Evolutionary conservation across 352 stramenopile species (phyloP).

Genomic region (Globisporangium orthogonon): DNA sequence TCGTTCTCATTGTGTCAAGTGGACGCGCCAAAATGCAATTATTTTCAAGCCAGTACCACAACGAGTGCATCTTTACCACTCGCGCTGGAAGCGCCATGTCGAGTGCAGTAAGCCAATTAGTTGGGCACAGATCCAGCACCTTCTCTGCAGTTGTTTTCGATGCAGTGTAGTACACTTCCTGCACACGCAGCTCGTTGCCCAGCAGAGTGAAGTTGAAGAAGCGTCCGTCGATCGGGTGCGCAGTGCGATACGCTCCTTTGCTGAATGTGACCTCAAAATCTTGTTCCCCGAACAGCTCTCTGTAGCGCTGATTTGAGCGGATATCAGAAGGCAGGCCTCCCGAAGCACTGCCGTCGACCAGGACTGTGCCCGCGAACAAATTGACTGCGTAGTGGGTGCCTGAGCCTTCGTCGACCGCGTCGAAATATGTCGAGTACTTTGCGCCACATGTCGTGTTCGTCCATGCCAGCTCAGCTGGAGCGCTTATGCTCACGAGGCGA

Average conservation of each 20-base stretch:
- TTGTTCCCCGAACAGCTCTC: constrained; percentile 28
- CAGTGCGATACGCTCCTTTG: constrained; percentile 26
- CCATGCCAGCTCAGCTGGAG: constrained; percentile 18
- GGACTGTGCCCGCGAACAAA: constrained; percentile 34
- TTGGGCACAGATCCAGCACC: constrained; percentile 28
- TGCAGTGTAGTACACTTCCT: constrained; percentile 18
- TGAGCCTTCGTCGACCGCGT: constrained; percentile 12
- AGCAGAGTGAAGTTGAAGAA: constrained; percentile 33
- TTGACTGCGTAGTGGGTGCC: constrained; percentile 37
- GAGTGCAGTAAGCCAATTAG: constrained; percentile 21
- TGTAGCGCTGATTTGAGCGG: constrained; percentile 22
- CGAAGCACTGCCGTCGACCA: constrained; percentile 32
- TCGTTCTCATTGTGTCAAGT: constrained; percentile 3
- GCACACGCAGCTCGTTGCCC: constrained; percentile 21
- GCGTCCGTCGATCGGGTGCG: constrained; percentile 14
- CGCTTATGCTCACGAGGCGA: constrained; percentile 17
- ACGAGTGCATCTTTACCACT: constrained; percentile 27
- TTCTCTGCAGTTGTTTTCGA: background rate
- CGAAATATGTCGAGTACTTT: constrained; percentile 24
- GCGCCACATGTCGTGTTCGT: constrained; percentile 6
- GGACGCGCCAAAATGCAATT: constrained; percentile 34
- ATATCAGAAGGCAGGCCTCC: constrained; percentile 31
- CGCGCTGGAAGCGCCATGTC: constrained; percentile 16
- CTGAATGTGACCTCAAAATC: constrained; percentile 45
- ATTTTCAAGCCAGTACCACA: constrained; percentile 46